Base-by-base conservation (phyloP, 2,329 filamentous ascomycete species). In the Calonectria pseudoturangicola region DNA sequence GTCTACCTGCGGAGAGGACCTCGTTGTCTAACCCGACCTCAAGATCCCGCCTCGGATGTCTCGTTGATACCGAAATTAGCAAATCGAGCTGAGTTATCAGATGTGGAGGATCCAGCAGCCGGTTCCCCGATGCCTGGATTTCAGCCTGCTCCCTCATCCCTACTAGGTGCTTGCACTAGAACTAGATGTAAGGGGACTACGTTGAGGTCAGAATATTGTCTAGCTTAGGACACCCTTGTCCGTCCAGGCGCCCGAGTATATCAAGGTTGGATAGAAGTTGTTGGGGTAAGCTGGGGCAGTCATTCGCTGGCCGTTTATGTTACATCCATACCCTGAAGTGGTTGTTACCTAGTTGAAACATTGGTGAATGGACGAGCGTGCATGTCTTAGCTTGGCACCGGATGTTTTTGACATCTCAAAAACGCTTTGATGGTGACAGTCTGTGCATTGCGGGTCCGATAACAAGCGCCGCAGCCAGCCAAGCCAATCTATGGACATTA, bases 331-430 rank as follows among this genome's bases (percentile, higher is more conserved):
- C 16, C 36, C 15, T 36, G 51, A 15, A 12, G 43, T 50, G 18
- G 2, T 33, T 33, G 30, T 9, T 5, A 18, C 48, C 21, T 27
- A 6, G 18, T 50, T 39, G 12, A 45, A 8, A 15, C 30, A 33
- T 33, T 7, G 25, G 13, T 41, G 18, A 10, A 21, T 8, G 43
- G 43, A 28, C 4, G n/a, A 18, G 2, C 10, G 36, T 39, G 43
- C 60, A 64, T 25, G 60, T 36, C 12, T 25, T 48, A 18, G 9
- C 60, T 48, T 27, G 43, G 43, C 27, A 28, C 21, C 28, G 21
- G 12, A 48, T 21, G 18, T 45, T 30, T 64, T 30, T 64, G 28
- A 36, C 28, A 50, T 64, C 9, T 15, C 10, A 33, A 64, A 64
- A 12, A 25, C 16, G 41, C 28, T 33, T 6, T 33, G 18, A 25